Evolutionary conservation across 2,329 filamentous ascomycete species (phyloP).

Genomic region (Penicillium sp.): DNA sequence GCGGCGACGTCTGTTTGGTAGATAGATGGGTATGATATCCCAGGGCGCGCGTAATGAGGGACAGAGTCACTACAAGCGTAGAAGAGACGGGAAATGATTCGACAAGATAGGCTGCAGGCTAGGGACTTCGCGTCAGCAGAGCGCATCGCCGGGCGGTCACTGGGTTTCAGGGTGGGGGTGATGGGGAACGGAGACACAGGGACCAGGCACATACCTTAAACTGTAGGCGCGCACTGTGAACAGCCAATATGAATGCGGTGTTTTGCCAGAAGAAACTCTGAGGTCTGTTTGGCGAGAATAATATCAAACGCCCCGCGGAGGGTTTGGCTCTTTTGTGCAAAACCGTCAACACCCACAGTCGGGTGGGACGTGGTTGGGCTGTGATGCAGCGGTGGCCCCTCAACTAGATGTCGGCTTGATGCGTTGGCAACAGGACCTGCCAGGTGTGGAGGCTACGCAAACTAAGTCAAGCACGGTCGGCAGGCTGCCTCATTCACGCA

Average conservation of each 20-base stretch:
- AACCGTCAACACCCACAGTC: constrained; percentile 30
- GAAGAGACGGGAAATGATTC: constrained; percentile 42
- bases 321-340: constrained; percentile 36
- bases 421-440: constrained; percentile 43
- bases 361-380: constrained; percentile 48
- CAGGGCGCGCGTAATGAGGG: constrained; percentile 26
- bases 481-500: constrained; percentile 23
- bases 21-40: constrained; percentile 25
- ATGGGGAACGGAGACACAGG: constrained; percentile 22
- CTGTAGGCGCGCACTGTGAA: constrained; percentile 14
- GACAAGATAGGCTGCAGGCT: constrained; percentile 43
- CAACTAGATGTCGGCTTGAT: constrained; percentile 38
- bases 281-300: constrained; percentile 23
- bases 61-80: constrained; percentile 27
- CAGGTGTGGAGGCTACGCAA: constrained; percentile 24
- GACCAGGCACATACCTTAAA: constrained; percentile 36
- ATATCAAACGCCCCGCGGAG: constrained; percentile 28
- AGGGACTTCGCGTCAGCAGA: constrained; percentile 45
- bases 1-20: constrained; percentile 25
- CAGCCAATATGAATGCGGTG: constrained; percentile 2
- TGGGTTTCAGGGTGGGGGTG: constrained; percentile 36
- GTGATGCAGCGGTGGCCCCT: constrained; percentile 42
- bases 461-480: constrained; percentile 30
- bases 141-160: constrained; percentile 45
- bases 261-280: constrained; percentile 19